Evolutionary conservation across 441 rosid genomes (phyloP).

Genomic region (Dalechampia spathulata): DNA sequence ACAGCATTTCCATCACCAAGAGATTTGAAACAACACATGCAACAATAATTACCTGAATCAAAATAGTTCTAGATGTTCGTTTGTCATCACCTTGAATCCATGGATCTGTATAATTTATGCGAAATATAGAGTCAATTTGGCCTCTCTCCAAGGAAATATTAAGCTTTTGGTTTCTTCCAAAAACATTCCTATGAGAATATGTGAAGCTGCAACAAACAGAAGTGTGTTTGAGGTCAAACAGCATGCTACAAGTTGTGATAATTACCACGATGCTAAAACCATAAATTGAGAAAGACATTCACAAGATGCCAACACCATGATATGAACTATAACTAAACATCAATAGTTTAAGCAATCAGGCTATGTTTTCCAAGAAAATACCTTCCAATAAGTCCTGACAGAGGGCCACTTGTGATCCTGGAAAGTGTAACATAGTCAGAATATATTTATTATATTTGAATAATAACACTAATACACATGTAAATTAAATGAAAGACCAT

Average conservation of each 20-base stretch:
- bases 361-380: slow-evolving; percentile 15
- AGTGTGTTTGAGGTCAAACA: slow-evolving; percentile 11
- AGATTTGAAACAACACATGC: slow-evolving; percentile 7
- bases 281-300: no score
- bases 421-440: slow-evolving; percentile 17
- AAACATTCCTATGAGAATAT: slow-evolving; percentile 88
- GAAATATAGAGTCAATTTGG: slow-evolving; percentile 87
- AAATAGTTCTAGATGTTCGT: slow-evolving; percentile 76
- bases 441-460: slow-evolving; percentile 7
- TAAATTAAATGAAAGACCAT: slow-evolving; percentile 8
- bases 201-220: slow-evolving; percentile 63
- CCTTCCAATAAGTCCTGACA: slow-evolving; percentile 90
- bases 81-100: slow-evolving; percentile 98
- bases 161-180: slow-evolving; percentile 89
- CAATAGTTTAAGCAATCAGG: slow-evolving; percentile 7
- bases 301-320: background rate
- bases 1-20: slow-evolving; percentile 8
- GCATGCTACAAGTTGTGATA: background rate
- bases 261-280: no score
- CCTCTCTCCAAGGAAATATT: slow-evolving; percentile 87
- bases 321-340: background rate
- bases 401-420: slow-evolving; percentile 88
- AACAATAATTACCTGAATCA: slow-evolving; percentile 62
- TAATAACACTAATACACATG: slow-evolving; percentile 7
- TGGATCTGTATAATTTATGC: slow-evolving; percentile 90